phyloP scores from a whole-genome alignment of 441 rosid species.

The Capsella rubella region DNA sequence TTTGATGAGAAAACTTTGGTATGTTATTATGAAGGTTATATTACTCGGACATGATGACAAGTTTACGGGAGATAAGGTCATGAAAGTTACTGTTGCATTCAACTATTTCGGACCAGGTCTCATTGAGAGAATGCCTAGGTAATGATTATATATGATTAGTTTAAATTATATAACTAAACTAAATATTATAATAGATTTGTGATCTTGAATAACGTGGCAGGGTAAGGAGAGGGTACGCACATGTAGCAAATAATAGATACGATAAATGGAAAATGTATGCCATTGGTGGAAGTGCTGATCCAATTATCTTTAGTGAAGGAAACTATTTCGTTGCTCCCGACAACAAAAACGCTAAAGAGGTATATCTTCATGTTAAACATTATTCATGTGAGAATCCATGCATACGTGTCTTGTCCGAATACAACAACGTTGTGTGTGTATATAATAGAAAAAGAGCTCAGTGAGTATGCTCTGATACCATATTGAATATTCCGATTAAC shows the following conservation, averaged over 20 bases:
- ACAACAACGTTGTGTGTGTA: not conserved
- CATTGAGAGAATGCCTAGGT: constrained; percentile 80
- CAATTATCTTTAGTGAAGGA: constrained; percentile 59
- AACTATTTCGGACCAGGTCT: constrained; percentile 75
- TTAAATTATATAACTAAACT: not conserved
- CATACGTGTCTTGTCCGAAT: no score
- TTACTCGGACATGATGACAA: constrained; percentile 64
- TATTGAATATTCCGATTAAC: no score
- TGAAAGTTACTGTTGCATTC: constrained; percentile 76
- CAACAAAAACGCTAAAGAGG: constrained; percentile 45
- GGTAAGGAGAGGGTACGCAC: constrained; percentile 63
- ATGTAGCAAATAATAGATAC: constrained; percentile 68
- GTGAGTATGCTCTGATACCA: no score
- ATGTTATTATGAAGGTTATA: constrained; percentile 57
- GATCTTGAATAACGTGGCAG: constrained; percentile 43
- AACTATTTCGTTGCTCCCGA: constrained; percentile 59
- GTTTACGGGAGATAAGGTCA: constrained; percentile 53
- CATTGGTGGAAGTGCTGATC: constrained; percentile 69
- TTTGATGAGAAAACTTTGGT: not conserved
- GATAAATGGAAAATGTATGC: constrained; percentile 56
- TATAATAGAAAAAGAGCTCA: not conserved
- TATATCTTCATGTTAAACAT: constrained; percentile 14
- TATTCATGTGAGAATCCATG: not conserved
- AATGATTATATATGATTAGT: not conserved
- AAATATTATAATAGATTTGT: not conserved